Evolutionary conservation across 352 stramenopile genomes (phyloP).

Genomic region (Phytophthora capsici): DNA sequence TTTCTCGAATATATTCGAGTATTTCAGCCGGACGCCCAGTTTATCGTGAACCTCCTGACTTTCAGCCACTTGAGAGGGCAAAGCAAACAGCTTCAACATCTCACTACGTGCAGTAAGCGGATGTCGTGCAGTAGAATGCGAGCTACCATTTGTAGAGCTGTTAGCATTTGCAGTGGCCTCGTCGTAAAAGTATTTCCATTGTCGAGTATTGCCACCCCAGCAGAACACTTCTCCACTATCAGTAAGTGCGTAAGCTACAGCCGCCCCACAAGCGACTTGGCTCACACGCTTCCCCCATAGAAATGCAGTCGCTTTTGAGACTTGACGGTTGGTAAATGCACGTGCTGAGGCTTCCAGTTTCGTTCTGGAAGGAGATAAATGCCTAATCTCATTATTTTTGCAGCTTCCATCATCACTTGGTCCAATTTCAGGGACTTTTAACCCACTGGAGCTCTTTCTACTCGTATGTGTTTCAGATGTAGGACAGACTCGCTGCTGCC

Average conservation of each 20-base stretch:
- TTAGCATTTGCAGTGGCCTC: slow-evolving; percentile 26
- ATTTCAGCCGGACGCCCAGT: slow-evolving; percentile 54
- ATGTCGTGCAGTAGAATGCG: slow-evolving; percentile 6
- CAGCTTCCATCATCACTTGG: not conserved
- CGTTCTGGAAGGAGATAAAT: slow-evolving; percentile 40
- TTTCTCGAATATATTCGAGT: slow-evolving; percentile 56
- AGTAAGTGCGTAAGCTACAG: slow-evolving; percentile 70
- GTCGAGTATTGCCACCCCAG: slow-evolving; percentile 75
- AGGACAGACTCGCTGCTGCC: slow-evolving; percentile 61
- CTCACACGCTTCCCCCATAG: slow-evolving; percentile 76
- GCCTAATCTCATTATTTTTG: slow-evolving; percentile 4
- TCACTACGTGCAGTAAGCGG: slow-evolving; percentile 62
- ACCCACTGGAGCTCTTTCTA: not conserved
- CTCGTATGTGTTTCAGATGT: not conserved
- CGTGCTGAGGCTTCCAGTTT: slow-evolving; percentile 44
- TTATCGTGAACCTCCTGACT: slow-evolving; percentile 42
- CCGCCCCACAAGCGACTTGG: slow-evolving; percentile 54
- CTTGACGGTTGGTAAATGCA: slow-evolving; percentile 58
- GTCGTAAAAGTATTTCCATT: slow-evolving; percentile 81
- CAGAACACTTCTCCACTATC: slow-evolving; percentile 77
- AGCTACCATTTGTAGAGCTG: not conserved
- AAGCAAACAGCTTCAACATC: slow-evolving; percentile 61
- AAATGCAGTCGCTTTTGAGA: slow-evolving; percentile 73
- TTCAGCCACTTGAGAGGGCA: slow-evolving; percentile 52
- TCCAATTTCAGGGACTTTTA: not conserved